These are phyloP conservation scores for Fusarium sp. DNA, from an alignment of 2,329 filamentous ascomycete genomes.

Conservation along the genomic window DNA sequence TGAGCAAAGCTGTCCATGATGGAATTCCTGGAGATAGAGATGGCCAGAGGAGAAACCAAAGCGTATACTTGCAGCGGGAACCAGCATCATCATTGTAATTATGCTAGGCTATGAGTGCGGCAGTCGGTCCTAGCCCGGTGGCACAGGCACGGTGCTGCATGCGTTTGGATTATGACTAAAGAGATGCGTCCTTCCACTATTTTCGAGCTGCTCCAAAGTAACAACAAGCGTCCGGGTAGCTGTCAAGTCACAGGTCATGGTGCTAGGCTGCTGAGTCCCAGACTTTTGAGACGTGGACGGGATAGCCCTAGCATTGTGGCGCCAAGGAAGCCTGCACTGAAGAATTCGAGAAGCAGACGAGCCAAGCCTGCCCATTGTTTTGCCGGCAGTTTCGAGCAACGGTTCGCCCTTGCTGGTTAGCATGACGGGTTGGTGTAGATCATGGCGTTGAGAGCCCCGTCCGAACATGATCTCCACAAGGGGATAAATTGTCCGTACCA, in stretches of 20 bases:
- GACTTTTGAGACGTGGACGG: constrained; percentile 23
- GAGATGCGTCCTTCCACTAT: constrained; percentile 21
- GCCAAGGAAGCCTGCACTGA: constrained; percentile 34
- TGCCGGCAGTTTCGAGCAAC: constrained; percentile 45
- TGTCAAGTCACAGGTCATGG: constrained; percentile 26
- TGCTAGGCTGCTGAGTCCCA: constrained; percentile 9
- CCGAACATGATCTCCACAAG: constrained; percentile 50
- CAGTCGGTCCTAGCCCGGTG: constrained; percentile 33
- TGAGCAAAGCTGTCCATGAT: constrained; percentile 20
- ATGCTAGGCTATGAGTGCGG: constrained; percentile 27
- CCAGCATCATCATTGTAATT: constrained; percentile 42
- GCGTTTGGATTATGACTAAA: constrained; percentile 36
- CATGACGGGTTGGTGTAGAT: constrained; percentile 46
- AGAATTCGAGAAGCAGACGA: constrained; percentile 36
- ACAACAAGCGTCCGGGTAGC: constrained; percentile 4
- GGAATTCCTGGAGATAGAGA: constrained; percentile 16
- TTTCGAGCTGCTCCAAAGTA: constrained; percentile 21
- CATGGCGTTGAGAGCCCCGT: constrained; percentile 48
- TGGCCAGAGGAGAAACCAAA: constrained; percentile 21
- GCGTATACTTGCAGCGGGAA: constrained; percentile 41
- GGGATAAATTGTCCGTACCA: constrained; percentile 46
- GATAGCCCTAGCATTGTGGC: constrained; percentile 33
- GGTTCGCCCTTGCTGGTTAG: constrained; percentile 43
- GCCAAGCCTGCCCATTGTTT: constrained; percentile 34
- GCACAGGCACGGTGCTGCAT: constrained; percentile 41